These are phyloP conservation scores for Aspergillus felis DNA, from an alignment of 2,329 filamentous ascomycete genomes.

Conservation along the genomic window DNA sequence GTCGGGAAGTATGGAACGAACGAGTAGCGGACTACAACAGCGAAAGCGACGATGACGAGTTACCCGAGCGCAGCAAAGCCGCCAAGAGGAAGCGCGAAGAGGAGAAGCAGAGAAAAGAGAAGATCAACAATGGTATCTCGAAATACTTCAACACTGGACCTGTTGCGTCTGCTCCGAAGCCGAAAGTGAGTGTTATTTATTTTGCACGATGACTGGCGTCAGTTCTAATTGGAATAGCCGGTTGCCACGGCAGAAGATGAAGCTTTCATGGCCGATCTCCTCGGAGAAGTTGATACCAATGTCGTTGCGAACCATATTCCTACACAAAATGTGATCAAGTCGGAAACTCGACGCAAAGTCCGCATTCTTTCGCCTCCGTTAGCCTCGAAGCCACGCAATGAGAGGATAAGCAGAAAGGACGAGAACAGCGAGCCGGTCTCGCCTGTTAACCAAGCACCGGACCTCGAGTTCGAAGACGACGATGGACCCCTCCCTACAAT, in stretches of 20 bases:
- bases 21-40: slow-evolving; percentile 56
- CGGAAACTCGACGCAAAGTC: slow-evolving; percentile 71
- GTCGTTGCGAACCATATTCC: slow-evolving; percentile 53
- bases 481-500: slow-evolving; percentile 53
- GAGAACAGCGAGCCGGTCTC: slow-evolving; percentile 46
- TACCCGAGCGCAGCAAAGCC: slow-evolving; percentile 58
- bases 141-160: slow-evolving; percentile 87
- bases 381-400: slow-evolving; percentile 51
- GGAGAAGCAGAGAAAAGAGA: slow-evolving; percentile 78
- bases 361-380: slow-evolving; percentile 74
- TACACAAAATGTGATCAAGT: slow-evolving; percentile 64
- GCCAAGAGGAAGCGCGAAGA: slow-evolving; percentile 85
- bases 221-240: slow-evolving; percentile 47
- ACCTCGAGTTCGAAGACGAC: slow-evolving; percentile 48
- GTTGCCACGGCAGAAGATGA: slow-evolving; percentile 82
- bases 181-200: slow-evolving; percentile 60
- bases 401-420: slow-evolving; percentile 45
- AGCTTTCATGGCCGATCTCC: slow-evolving; percentile 76
- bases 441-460: slow-evolving; percentile 36
- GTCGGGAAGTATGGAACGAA: slow-evolving; percentile 86
- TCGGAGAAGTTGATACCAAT: slow-evolving; percentile 85
- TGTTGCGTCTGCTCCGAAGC: slow-evolving; percentile 60
- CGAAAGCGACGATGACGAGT: slow-evolving; percentile 74
- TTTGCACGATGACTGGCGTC: not conserved
- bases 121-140: slow-evolving; percentile 85